These are phyloP conservation scores for Pyrus communis DNA, from an alignment of 306 rosid genomes.

Conservation along the genomic window DNA sequence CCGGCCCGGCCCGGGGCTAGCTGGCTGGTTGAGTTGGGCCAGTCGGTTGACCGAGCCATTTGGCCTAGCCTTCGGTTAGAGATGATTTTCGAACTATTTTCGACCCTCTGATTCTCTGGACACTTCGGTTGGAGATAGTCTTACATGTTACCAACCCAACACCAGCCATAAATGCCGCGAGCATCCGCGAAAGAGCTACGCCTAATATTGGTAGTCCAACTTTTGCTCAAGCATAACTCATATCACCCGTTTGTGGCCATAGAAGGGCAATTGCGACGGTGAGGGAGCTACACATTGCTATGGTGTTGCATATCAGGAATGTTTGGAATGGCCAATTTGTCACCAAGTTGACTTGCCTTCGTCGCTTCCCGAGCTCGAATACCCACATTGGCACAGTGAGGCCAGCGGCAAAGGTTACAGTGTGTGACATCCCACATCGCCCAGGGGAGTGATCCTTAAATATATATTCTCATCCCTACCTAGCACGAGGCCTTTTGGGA, in stretches of 20 bases:
- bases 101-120: too few relatives aligned
- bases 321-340: neutral
- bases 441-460: too few relatives aligned
- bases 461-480: too few relatives aligned
- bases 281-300: constrained; percentile 24
- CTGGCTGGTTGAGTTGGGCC: too few relatives aligned
- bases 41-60: too few relatives aligned
- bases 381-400: constrained; percentile 5
- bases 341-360: constrained; percentile 11
- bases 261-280: constrained; percentile 19
- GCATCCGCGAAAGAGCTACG: constrained; percentile 8
- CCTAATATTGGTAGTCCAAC: constrained; percentile 19
- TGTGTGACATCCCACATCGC: too few relatives aligned
- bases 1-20: too few relatives aligned
- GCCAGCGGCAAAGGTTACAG: constrained; percentile 27
- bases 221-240: neutral
- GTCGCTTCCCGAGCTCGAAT: neutral
- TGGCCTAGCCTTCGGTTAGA: too few relatives aligned
- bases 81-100: too few relatives aligned
- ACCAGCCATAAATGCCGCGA: constrained; percentile 27
- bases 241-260: constrained; percentile 22
- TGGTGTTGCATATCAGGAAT: constrained; percentile 16
- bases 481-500: too few relatives aligned
- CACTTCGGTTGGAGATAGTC: too few relatives aligned
- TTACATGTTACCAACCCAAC: constrained; percentile 13